Conservation (phyloP, 371 early-diverging fungal genomes). For the Circinella umbellata region DNA sequence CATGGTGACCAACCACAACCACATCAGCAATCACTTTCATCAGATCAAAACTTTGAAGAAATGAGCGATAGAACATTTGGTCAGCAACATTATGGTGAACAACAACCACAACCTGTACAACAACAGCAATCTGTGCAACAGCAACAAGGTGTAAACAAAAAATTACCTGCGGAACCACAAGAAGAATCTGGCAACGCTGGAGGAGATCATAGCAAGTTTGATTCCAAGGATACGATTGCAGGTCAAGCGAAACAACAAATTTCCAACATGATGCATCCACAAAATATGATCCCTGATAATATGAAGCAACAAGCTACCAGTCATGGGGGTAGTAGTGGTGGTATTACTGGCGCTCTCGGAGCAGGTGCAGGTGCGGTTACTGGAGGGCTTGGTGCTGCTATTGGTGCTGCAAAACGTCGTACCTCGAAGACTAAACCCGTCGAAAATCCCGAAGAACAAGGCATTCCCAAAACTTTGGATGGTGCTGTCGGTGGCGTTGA, state of each 20-base stretch:
- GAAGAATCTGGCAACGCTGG: no score
- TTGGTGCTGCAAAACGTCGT: conserved; percentile 1
- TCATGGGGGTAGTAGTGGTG: background rate
- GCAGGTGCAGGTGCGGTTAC: conserved; percentile 3
- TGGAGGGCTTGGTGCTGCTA: conserved; percentile 6
- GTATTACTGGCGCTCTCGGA: background rate
- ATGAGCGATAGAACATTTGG: background rate
- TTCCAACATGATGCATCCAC: no score
- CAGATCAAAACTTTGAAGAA: background rate
- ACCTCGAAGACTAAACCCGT: background rate
- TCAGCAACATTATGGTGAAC: background rate
- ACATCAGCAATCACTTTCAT: no score
- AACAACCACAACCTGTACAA: no score
- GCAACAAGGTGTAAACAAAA: no score
- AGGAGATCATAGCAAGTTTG: background rate
- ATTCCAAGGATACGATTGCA: background rate
- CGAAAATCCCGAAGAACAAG: background rate
- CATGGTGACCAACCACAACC: no score
- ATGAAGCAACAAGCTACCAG: conserved; percentile 1
- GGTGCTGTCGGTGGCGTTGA: conserved; percentile 3
- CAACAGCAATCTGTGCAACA: no score
- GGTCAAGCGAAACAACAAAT: background rate
- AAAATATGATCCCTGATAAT: no score
- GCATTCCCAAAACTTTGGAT: no score
- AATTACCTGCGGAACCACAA: no score